Percentiles rank a stretch among this genome's conserved stretches.
Conservation (phyloP, 2,329 filamentous ascomycete species). For the Alternaria arborescens region DNA sequence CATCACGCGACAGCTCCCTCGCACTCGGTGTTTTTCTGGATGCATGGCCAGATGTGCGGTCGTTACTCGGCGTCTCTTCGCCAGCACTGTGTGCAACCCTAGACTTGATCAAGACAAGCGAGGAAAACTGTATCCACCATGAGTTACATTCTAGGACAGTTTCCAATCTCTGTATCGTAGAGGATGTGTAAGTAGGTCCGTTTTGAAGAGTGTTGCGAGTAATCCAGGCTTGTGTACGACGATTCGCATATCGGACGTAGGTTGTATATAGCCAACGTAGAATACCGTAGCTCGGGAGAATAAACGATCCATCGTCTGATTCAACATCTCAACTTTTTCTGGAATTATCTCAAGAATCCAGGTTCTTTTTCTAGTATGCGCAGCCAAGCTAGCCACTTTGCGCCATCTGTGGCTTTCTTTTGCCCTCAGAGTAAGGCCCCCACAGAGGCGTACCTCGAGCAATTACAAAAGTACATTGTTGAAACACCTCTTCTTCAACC, state of each 20-base stretch:
- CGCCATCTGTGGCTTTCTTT: conserved; percentile 29
- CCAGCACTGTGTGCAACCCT: not conserved
- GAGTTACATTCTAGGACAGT: not conserved
- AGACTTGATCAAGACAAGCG: conserved; percentile 10
- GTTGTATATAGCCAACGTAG: conserved; percentile 8
- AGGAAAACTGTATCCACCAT: not conserved
- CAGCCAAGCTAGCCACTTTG: not conserved
- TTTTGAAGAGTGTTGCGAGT: conserved; percentile 1
- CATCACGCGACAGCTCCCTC: not conserved
- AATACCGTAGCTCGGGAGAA: not conserved
- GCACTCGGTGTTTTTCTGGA: conserved; percentile 44
- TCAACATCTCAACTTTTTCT: not conserved
- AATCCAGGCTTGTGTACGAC: not conserved
- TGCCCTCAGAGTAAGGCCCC: conserved; percentile 34
- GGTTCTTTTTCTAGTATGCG: not conserved
- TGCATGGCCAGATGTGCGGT: conserved; percentile 23
- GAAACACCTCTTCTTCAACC: conserved; percentile 5
- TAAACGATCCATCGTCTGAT: not conserved
- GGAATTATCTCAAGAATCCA: not conserved
- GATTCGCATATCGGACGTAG: not conserved
- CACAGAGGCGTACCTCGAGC: conserved; percentile 23
- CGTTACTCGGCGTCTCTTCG: conserved; percentile 17
- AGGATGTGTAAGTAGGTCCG: conserved; percentile 2
- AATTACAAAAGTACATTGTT: conserved; percentile 24
- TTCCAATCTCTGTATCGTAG: not conserved